Evolutionary conservation across 345 rosid species (phyloP), one percentile per base, ranked within the genome.

Genomic region (Populus deltoides): DNA sequence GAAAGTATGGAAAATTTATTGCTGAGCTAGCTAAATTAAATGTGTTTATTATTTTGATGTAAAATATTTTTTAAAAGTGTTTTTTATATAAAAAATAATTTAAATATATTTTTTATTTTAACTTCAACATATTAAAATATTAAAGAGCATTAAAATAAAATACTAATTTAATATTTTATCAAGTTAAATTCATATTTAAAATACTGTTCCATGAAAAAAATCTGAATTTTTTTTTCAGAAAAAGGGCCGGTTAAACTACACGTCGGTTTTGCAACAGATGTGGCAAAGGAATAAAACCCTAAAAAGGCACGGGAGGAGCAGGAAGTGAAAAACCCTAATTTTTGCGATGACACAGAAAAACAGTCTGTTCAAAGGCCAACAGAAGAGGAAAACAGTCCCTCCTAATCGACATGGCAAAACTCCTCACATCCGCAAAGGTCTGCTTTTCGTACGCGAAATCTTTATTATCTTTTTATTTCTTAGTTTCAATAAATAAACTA

Each of bases 271-370:
- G n/a, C 3, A 53, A 18, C 59, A 53, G 20, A 53, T 6, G 59
- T 1, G 9, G 59, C 24, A 6, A 7, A 6, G 24, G 10, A 53
- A 20, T 53, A 18, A 70, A 70, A 27, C 57, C 73, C 73, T 27
- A 13, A 29, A 70, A 47, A 27, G 33, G 4, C 33, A 66, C 31
- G 17, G 78, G 66, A 16, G 9, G 18, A 18, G 57, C 66, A 11
- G 79, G 20, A 49, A 45, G 15, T 0, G 57, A 68, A 76, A 55
- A 76, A 36, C 20, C 39, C 31, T 27, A 35, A 38, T 20, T 7
- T 53, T n/a, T 53, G 59, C 59, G 90, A 94, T 95, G 99, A 92
- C 98, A 81, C 99, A 95, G 89, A 95, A 91, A 82, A 86, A 85
- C 69, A 82, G 80, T 77, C 91, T 85, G 20, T 94, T 93, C 90